Base-by-base conservation (phyloP, 768 basidiomycete species). In the Rickenella mellea region DNA sequence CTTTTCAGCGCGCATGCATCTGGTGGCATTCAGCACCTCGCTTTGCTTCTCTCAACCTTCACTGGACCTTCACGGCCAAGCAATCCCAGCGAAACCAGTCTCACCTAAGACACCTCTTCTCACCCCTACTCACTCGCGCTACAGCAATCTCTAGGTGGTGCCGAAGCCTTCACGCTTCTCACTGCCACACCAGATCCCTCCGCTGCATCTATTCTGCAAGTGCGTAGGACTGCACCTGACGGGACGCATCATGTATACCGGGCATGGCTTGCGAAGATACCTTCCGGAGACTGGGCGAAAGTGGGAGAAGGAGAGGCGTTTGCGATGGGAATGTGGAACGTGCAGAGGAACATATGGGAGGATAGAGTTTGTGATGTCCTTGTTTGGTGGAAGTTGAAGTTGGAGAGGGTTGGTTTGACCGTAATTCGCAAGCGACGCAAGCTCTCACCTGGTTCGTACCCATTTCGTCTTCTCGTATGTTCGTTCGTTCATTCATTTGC, bases 161-260 rank as follows among this genome's bases (percentile, higher is more conserved):
- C 87, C 1, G 84, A 87, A 45, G 69, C 68, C 41, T 84, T 87
- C 81, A 78, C 80, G 4, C 67, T 73, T 19, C 80, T 81, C 22
- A 83, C 87, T 1, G 86, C 86, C 4, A 81, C 76, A 5, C 75
- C 76, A 46, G 81, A 83, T 9, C 69, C 82, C 42, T 64, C 83
- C 25, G 74, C 84, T 2, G 85, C 85, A 0, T 87, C 89, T 53
- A 70, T 87, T 3, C 65, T 88, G 28, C 76, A 82, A 9, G 75
- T 88, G 10, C 76, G 84, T n/a, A 85, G 86, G 55, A 76, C 72
- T 2, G 84, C 79, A 74, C 75, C 80, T 1, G 84, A 88, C 87
- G 0, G 84, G 82, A 1, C 73, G 82, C 33, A 67, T 89, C 2
- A 82, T 85, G 51, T 71, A 85, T n/a, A 84, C 85, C 0, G 79